These are phyloP conservation scores for Sutorius eximius DNA, from an alignment of 1,284 basidiomycete genomes.

Conservation along the genomic window DNA sequence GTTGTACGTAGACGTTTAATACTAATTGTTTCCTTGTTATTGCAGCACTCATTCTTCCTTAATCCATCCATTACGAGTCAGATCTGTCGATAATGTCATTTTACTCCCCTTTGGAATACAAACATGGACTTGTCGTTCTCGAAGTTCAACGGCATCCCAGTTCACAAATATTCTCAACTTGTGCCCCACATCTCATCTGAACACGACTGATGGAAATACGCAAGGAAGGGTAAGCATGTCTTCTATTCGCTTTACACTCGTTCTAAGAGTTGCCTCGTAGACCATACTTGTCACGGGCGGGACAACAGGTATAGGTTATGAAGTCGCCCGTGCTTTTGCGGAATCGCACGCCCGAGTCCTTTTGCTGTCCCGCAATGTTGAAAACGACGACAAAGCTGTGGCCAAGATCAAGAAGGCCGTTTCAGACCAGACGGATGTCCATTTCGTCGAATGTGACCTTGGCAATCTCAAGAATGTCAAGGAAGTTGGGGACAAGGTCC, in stretches of 20 bases:
- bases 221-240: constrained; percentile 7
- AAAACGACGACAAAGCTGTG: not conserved
- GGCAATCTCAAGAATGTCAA: constrained; percentile 40
- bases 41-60: not conserved
- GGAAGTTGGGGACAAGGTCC: constrained; percentile 36
- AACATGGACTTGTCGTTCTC: not conserved
- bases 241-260: not conserved
- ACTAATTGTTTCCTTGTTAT: not conserved
- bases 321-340: constrained; percentile 41
- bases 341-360: constrained; percentile 42
- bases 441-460: constrained; percentile 44
- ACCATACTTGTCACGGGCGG: constrained; percentile 47
- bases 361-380: constrained; percentile 34
- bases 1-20: not conserved
- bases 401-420: not conserved
- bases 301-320: constrained; percentile 42
- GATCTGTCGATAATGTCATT: not conserved
- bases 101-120: not conserved
- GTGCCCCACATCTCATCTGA: not conserved
- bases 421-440: constrained; percentile 34
- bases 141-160: not conserved
- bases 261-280: constrained; percentile 12
- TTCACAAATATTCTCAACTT: not conserved
- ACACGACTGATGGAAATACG: constrained; percentile 2
- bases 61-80: not conserved